Conservation (phyloP, 2,329 filamentous ascomycete genomes). For the Ophiostoma sp. region DNA sequence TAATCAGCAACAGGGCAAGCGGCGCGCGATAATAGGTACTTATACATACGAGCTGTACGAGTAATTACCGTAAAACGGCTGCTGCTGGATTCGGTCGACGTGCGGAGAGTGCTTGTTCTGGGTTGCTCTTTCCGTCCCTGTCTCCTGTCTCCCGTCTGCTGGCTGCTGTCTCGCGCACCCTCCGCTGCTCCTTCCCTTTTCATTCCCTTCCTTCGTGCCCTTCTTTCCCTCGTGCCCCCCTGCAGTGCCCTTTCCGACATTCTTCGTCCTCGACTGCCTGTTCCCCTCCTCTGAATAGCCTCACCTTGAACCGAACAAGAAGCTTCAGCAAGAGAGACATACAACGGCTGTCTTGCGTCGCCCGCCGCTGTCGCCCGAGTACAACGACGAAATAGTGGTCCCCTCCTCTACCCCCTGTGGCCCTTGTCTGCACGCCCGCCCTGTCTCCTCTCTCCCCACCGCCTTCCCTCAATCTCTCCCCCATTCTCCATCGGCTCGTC, state of each 20-base stretch:
- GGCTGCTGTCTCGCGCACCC: not conserved
- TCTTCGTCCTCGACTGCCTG: not conserved
- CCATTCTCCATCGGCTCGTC: slow-evolving; percentile 1
- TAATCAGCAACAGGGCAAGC: not conserved
- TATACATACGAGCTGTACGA: not conserved
- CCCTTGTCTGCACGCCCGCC: slow-evolving; percentile 13
- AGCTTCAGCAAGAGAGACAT: not conserved
- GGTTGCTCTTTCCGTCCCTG: slow-evolving; percentile 11
- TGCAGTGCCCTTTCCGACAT: not conserved
- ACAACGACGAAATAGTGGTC: slow-evolving; percentile 15
- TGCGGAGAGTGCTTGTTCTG: slow-evolving; percentile 12
- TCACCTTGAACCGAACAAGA: not conserved
- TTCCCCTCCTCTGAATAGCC: slow-evolving; percentile 1
- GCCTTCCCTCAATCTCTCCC: slow-evolving; percentile 13
- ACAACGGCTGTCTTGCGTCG: slow-evolving; percentile 10
- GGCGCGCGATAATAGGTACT: too few relatives aligned
- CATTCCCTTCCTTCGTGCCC: not conserved
- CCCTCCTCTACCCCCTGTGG: slow-evolving; percentile 13
- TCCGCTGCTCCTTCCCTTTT: slow-evolving; percentile 7
- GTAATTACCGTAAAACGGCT: slow-evolving; percentile 3
- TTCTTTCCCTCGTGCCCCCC: not conserved
- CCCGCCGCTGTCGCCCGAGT: slow-evolving; percentile 10
- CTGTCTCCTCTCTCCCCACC: slow-evolving; percentile 13
- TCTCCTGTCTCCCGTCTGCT: not conserved
- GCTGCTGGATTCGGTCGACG: not conserved